Evolutionary conservation across 805 yeast genomes (phyloP), one percentile per base, ranked within the genome.

Genomic region (Hanseniaspora vineae): DNA sequence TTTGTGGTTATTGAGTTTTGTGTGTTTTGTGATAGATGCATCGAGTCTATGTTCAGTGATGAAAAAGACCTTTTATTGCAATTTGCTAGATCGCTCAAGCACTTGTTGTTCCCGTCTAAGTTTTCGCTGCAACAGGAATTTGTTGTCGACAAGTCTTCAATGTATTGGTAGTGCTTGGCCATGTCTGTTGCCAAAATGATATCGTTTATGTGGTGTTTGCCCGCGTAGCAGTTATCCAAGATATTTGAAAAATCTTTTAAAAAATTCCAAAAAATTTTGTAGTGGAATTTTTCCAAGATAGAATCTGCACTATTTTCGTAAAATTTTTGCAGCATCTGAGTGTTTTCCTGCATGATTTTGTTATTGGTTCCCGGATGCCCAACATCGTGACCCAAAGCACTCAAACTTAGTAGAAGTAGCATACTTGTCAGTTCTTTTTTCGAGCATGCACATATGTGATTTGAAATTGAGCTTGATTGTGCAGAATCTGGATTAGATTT

Each of bases 361-460:
- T 87, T 86, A 13, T 95, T 87, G n/a, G 88, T 78, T 1, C 97
- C 98, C 0, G 97, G 97, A 64, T 92, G 98, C 19, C 96, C 95
- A 32, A 85, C 78, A 63, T 92, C 98, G 66, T 92, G 98, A 46
- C 97, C 97, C 42, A 89, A 66, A 1, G 96, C 92, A 0, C 96
- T 84, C 12, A 89, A 68, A 33, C 85, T 71, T 29, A 87, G 65
- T 1, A 83, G 76, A 44, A 84, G 65, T 69, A 54, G 81, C 81
- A 31, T 60, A 55, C 48, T 66, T 20, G 10, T 46, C 31, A 14
- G 18, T 14, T 45, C 13, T 29, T 31, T 8, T 18, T 5, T 23
- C 8, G 29, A 23, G 29, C 29, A 23, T 23, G 29, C 29, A 23
- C 29, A 23, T 5, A 23, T 23, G 8, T 23, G 29, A 8, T 23